Evolutionary conservation across 371 early-diverging fungal species (phyloP), one percentile per base, ranked within the genome.

Genomic region (Mortierella sp.): DNA sequence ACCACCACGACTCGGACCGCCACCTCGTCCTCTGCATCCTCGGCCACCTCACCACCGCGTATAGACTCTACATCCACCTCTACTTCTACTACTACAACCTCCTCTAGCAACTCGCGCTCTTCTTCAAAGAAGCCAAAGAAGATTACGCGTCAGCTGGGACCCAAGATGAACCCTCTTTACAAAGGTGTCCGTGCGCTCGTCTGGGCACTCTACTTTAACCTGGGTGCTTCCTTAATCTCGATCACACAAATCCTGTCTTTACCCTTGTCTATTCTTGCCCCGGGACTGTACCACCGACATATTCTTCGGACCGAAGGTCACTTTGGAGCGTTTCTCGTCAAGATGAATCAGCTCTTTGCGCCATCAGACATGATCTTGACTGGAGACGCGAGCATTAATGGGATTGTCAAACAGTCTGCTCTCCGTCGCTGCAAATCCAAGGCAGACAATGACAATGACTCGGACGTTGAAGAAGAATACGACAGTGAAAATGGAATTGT

Each of bases 331-430:
- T 80, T 86, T 37, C 53, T 92, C 26, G 83, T 92, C 11, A 83
- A 87, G 28, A 72, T 89, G 25, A 86, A 88, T 44, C 91, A 88
- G 64, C 81, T 86, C 23, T 91, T 92, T 77, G 86, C 89, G n/a
- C 93, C 93, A 1, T 69, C 86, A 7, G 79, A 83, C 37, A 74
- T 92, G 45, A 75, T 91, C 4, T 63, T 92, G 43, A 88, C 88
- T 1, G 83, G 87, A 15, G 91, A 90, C 58, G 65, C 75, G 25
- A 83, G 82, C 44, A 77, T 83, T 19, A 60, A 64, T 43, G 83
- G 72, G 14, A 66, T 79, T n/a, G 59, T 82, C 14, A 66, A 68
- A 52, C 59, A 62, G 6, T 21, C 53, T 11, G 56, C 61, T 48
- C 23, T 65, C 16, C 70, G 68, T 25, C 62, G 37, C 60, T 25